Conservation (phyloP, 345 rosid genomes). For the Dovyalis caffra region DNA sequence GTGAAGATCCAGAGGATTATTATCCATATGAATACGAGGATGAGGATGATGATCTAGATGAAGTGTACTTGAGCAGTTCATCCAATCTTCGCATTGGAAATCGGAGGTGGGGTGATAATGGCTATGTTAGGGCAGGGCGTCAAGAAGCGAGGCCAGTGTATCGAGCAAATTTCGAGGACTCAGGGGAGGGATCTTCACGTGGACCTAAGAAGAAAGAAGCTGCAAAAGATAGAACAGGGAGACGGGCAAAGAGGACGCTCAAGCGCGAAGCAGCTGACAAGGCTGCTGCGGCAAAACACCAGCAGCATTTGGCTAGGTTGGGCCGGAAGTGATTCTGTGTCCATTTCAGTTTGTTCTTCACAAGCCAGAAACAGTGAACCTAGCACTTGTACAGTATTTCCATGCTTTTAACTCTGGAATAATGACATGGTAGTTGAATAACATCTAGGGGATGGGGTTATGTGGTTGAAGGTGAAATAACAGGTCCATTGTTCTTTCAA, state of each 20-base stretch:
- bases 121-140: conserved; percentile 78
- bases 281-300: conserved; percentile 62
- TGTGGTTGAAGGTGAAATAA: not conserved
- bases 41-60: conserved; percentile 59
- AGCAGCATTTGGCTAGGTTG: conserved; percentile 30
- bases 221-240: conserved; percentile 47
- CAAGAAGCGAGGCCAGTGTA: conserved; percentile 77
- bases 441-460: not conserved
- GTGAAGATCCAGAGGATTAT: conserved; percentile 46
- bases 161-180: conserved; percentile 34
- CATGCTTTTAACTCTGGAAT: conserved; percentile 7
- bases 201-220: conserved; percentile 59
- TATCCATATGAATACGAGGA: conserved; percentile 41
- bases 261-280: conserved; percentile 94
- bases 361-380: conserved; percentile 12
- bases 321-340: conserved; percentile 22
- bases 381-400: conserved; percentile 23
- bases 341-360: not conserved
- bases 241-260: conserved; percentile 86
- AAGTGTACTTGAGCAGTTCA: conserved; percentile 49
- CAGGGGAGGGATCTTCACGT: conserved; percentile 55
- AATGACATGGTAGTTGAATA: conserved; percentile 5
- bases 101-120: conserved; percentile 93
- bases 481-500: not conserved
- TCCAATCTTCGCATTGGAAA: conserved; percentile 70